phyloP scores from a whole-genome alignment of 139 green algal species.

The Coelastrella sp. region DNA sequence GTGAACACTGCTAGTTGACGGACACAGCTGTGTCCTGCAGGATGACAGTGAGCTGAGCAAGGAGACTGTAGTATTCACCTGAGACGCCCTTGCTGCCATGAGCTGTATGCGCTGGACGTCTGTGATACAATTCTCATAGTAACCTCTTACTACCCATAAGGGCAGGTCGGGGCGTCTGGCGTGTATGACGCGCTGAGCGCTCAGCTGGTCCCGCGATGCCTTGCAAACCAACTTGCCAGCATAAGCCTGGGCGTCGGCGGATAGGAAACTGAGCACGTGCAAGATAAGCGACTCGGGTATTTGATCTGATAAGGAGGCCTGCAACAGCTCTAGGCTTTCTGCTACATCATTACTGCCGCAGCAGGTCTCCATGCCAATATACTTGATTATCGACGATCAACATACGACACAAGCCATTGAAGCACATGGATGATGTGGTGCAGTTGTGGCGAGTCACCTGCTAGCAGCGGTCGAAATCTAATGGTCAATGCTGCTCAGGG shows the following conservation, averaged over 20 bases:
- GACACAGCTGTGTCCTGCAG: too few species aligned
- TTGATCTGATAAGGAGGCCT: background rate
- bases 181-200: background rate
- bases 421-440: too few species aligned
- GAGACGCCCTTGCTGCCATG: background rate
- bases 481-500: too few species aligned
- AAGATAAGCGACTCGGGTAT: background rate
- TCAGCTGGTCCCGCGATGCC: background rate
- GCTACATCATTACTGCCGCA: too few species aligned
- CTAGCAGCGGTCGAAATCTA: too few species aligned
- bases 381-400: too few species aligned
- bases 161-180: background rate
- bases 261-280: background rate
- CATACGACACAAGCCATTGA: too few species aligned
- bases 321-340: too few species aligned
- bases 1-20: too few species aligned
- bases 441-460: too few species aligned
- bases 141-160: background rate
- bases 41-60: too few species aligned
- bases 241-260: background rate
- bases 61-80: background rate
- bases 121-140: background rate
- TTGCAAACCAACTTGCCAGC: background rate
- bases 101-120: background rate
- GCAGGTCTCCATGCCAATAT: too few species aligned